Conservation (phyloP, 2,329 filamentous ascomycete species). For the Aureobasidium sp. region DNA sequence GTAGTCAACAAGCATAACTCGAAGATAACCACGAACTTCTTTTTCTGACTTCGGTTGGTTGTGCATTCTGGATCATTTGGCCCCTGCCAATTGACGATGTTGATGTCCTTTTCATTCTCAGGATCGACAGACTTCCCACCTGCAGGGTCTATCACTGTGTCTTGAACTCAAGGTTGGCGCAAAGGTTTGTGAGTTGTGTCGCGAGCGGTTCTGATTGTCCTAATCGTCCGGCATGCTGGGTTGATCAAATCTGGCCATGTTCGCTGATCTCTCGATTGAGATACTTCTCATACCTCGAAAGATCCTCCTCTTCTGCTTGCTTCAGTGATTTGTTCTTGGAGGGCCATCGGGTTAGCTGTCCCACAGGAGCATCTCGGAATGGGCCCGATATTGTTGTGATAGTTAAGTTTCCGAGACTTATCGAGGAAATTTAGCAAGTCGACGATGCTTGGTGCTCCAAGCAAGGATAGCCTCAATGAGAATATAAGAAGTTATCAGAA, state of each 20-base stretch:
- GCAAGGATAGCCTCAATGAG: not conserved
- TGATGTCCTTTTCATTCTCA: constrained; percentile 44
- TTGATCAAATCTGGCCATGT: constrained; percentile 40
- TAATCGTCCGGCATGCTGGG: constrained; percentile 27
- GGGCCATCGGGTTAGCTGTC: constrained; percentile 35
- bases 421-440: not conserved
- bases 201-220: constrained; percentile 1
- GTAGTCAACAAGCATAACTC: constrained; percentile 43
- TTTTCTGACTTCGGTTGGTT: constrained; percentile 31
- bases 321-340: constrained; percentile 30
- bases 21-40: constrained; percentile 38
- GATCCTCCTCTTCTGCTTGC: constrained; percentile 42
- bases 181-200: not conserved
- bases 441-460: not conserved
- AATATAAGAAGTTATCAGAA: not conserved
- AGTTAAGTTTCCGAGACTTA: not conserved
- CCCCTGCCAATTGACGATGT: constrained; percentile 46
- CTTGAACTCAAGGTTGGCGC: constrained; percentile 16
- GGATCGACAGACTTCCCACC: constrained; percentile 39
- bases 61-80: constrained; percentile 36
- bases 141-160: constrained; percentile 28
- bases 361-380: constrained; percentile 37
- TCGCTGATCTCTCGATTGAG: constrained; percentile 42
- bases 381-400: constrained; percentile 24
- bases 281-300: constrained; percentile 41